Percentiles rank a stretch among this genome's conserved stretches.
phyloP scores from a whole-genome alignment of 768 basidiomycete genomes.

The Agaricus subrufescens region DNA sequence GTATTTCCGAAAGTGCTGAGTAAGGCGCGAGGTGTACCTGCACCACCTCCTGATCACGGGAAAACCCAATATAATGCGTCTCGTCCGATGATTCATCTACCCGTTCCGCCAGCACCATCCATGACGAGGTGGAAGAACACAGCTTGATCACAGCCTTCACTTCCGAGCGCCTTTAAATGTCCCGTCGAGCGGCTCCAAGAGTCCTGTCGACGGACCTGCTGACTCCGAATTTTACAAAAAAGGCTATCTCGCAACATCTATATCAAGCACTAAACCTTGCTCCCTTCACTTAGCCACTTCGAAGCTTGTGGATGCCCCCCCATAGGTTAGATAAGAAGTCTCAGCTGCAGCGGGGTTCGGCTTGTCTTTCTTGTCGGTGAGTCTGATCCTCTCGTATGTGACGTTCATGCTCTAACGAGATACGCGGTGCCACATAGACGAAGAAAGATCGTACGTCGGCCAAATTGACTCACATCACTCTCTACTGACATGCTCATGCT shows the following conservation, averaged over 20 bases:
- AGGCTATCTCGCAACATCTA: not conserved
- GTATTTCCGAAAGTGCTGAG: too few relatives aligned
- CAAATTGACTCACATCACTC: not conserved
- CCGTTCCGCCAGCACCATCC: not conserved
- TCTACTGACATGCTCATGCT: not conserved
- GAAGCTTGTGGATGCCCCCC: constrained; percentile 7
- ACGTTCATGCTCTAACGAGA: not conserved
- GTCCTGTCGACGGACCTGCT: constrained; percentile 3
- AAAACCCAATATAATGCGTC: not conserved
- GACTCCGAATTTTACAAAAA: constrained; percentile 4
- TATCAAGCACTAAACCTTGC: not conserved
- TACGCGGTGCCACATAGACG: constrained; percentile 23
- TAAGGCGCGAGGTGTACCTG: too few relatives aligned
- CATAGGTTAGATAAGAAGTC: constrained; percentile 9
- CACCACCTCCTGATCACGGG: too few relatives aligned
- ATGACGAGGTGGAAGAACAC: not conserved
- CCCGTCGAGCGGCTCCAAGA: not conserved
- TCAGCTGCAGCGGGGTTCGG: constrained; percentile 34
- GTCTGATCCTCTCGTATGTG: constrained; percentile 12
- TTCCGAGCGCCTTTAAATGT: constrained; percentile 1
- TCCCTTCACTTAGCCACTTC: not conserved
- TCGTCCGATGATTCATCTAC: constrained; percentile 2
- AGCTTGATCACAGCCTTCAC: not conserved
- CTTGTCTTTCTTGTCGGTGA: constrained; percentile 41
- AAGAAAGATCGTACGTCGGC: constrained; percentile 35